Conservation (phyloP, 139 green algal species). For the Bryopsis sp. region DNA sequence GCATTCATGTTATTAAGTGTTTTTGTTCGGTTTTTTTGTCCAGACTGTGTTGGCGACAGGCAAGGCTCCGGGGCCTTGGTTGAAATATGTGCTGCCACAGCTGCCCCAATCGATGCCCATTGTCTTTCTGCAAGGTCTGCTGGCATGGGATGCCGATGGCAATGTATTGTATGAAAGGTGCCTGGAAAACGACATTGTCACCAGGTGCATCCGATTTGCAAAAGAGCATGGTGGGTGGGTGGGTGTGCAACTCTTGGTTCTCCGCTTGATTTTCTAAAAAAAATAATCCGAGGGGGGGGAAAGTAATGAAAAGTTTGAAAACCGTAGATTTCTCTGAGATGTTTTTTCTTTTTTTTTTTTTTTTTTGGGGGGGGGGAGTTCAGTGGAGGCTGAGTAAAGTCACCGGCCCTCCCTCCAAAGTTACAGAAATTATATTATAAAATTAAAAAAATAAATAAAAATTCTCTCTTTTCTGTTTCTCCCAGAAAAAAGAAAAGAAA, state of each 20-base stretch:
- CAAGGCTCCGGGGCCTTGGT: constrained; percentile 66
- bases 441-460: too few species aligned
- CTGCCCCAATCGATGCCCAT: constrained; percentile 30
- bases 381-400: background rate
- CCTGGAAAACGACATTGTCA: constrained; percentile 37
- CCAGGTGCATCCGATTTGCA: constrained; percentile 45
- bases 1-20: background rate
- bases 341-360: background rate
- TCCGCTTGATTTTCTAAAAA: too few species aligned
- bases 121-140: constrained; percentile 55
- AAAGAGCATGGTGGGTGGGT: constrained; percentile 24
- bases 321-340: background rate
- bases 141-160: constrained; percentile 42
- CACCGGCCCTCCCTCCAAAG: background rate
- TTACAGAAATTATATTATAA: too few species aligned
- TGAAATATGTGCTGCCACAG: constrained; percentile 31
- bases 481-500: background rate
- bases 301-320: background rate
- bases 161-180: constrained; percentile 33
- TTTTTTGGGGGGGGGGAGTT: background rate
- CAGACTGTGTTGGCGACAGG: constrained; percentile 69
- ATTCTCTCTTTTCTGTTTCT: too few species aligned
- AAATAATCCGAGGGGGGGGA: too few species aligned
- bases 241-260: too few species aligned
- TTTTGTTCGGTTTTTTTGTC: background rate